Evolutionary conservation across 495 filamentous ascomycete genomes (phyloP).

Genomic region (Parathielavia hyrcaniae): DNA sequence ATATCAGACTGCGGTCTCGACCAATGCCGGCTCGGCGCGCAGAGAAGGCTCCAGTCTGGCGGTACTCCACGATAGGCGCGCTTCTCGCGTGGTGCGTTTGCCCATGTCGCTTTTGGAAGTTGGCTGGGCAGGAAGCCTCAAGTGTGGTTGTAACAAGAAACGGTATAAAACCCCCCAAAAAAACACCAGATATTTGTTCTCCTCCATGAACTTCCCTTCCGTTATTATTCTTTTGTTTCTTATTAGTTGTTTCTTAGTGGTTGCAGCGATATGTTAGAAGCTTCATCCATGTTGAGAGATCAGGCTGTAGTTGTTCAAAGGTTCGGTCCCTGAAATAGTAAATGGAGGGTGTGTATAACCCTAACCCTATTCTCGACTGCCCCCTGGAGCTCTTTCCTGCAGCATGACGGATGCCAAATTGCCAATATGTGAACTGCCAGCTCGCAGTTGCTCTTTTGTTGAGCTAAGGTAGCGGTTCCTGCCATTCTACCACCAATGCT

Average conservation of each 20-base stretch:
- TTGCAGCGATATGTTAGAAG: no score
- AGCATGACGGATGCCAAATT: conserved; percentile 5
- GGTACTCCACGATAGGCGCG: conserved; percentile 1
- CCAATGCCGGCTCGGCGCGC: conserved; percentile 19
- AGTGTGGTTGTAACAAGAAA: neutral
- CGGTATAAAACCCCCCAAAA: neutral
- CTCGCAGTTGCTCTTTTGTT: conserved; percentile 5
- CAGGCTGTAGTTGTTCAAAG: neutral
- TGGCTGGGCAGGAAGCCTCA: neutral
- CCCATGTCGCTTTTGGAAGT: conserved; percentile 2
- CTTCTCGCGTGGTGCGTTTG: neutral
- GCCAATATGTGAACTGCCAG: conserved; percentile 15
- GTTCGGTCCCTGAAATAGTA: no score
- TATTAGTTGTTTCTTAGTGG: neutral
- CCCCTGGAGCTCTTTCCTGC: neutral
- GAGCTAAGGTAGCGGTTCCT: neutral
- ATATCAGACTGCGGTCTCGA: conserved; percentile 13
- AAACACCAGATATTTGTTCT: neutral
- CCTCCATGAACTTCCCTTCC: no score
- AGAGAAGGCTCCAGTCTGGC: conserved; percentile 4
- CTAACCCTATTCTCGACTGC: neutral
- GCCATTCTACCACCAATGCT: neutral
- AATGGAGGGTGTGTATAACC: no score
- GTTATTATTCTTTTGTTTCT: neutral
- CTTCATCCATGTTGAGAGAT: neutral